phyloP scores from a whole-genome alignment of 1,139 yeast genomes.

The Geotrichum australiense region DNA sequence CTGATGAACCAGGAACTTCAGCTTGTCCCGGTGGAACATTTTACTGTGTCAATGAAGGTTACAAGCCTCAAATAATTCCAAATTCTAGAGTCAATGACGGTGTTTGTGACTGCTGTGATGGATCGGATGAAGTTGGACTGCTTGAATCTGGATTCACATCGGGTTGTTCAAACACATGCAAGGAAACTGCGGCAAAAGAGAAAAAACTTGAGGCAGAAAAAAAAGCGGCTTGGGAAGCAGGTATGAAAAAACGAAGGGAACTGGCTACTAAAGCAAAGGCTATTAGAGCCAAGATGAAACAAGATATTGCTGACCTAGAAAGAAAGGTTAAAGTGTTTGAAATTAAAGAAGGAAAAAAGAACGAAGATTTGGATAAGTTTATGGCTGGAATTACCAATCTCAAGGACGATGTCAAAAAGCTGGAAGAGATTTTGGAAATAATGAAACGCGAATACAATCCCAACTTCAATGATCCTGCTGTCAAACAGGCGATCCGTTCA shows the following conservation, averaged over 20 bases:
- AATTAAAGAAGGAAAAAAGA: not conserved
- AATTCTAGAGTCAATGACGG: slow-evolving; percentile 76
- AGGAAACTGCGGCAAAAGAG: slow-evolving; percentile 13
- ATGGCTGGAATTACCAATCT: slow-evolving; percentile 26
- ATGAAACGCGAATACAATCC: slow-evolving; percentile 67
- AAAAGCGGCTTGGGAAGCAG: slow-evolving; percentile 16
- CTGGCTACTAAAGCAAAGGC: slow-evolving; percentile 18
- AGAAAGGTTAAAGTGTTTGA: slow-evolving; percentile 1
- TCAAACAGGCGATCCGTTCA: slow-evolving; percentile 58
- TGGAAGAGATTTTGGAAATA: slow-evolving; percentile 43
- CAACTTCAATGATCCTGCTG: slow-evolving; percentile 85
- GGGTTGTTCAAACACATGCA: slow-evolving; percentile 25
- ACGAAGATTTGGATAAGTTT: slow-evolving; percentile 27
- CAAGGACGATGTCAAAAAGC: slow-evolving; percentile 21
- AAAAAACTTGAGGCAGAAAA: slow-evolving; percentile 23
- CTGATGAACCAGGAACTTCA: slow-evolving; percentile 93
- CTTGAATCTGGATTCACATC: slow-evolving; percentile 11
- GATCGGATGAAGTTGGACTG: slow-evolving; percentile 66
- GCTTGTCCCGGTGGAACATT: slow-evolving; percentile 61
- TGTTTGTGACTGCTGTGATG: slow-evolving; percentile 96
- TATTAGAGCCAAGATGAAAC: slow-evolving; percentile 5
- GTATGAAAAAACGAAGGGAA: slow-evolving; percentile 18
- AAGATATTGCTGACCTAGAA: slow-evolving; percentile 12
- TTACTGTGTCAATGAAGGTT: slow-evolving; percentile 76
- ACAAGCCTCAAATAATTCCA: slow-evolving; percentile 42